phyloP scores from a whole-genome alignment of 805 yeast species.

The Cephaloascus fragrans region DNA sequence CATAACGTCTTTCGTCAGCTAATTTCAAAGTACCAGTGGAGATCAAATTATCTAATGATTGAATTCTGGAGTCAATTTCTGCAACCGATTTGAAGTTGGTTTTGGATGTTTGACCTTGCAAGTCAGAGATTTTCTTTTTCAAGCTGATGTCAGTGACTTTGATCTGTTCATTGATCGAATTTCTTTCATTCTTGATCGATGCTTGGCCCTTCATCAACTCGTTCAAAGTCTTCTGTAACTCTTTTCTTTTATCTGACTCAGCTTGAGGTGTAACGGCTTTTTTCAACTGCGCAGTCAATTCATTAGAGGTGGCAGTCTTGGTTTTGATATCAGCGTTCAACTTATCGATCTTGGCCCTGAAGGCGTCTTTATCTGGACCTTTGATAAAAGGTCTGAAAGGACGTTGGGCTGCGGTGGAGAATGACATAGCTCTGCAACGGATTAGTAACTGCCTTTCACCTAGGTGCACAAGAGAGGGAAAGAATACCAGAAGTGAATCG shows the following conservation, averaged over 20 bases:
- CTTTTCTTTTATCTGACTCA: constrained; percentile 19
- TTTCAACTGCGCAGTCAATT: constrained; percentile 45
- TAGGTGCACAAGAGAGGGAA: no score
- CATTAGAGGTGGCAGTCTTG: constrained; percentile 44
- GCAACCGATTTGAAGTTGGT: constrained; percentile 54
- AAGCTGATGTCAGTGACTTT: constrained; percentile 57
- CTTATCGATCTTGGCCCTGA: constrained; percentile 47
- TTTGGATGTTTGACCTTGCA: constrained; percentile 64
- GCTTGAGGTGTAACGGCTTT: constrained; percentile 21
- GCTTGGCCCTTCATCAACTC: constrained; percentile 35
- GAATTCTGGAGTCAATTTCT: constrained; percentile 62
- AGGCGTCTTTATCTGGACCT: constrained; percentile 61
- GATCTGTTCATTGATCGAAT: constrained; percentile 58
- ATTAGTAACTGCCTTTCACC: no score
- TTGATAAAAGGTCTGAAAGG: constrained; percentile 47
- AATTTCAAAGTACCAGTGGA: constrained; percentile 73
- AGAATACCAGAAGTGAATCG: no score
- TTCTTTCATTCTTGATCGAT: constrained; percentile 35
- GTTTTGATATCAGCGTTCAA: constrained; percentile 54
- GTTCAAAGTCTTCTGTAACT: constrained; percentile 24
- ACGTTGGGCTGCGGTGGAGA: constrained; percentile 2
- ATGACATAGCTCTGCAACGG: background rate
- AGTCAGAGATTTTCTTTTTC: constrained; percentile 68
- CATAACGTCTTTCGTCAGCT: constrained; percentile 80
- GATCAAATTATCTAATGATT: constrained; percentile 59